Base-by-base conservation (phyloP, 2,329 filamentous ascomycete genomes). In the Macrophomina tecta region DNA sequence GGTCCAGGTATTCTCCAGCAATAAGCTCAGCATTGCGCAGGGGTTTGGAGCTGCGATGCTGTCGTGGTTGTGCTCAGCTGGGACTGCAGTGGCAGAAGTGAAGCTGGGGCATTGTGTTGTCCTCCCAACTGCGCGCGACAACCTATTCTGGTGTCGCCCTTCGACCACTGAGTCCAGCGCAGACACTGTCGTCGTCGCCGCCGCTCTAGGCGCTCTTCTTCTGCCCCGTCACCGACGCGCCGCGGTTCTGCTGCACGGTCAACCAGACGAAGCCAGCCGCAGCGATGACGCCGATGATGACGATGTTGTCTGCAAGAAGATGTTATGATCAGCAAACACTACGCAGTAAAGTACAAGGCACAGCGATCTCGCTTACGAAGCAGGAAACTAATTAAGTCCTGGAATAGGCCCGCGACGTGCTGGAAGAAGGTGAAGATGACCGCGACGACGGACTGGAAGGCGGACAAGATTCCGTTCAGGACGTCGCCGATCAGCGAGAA, bases 341-440 rank as follows among this genome's bases (percentile, higher is more conserved):
- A 23, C 16, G 28, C 7, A 9, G 9, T 12, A 32, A 23, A 6
- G 3, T 6, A 4, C 4, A 32, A 1, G 23, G 23, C 5, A 3
- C 23, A 23, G n/a, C 11, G 6, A 55, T 32, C n/a, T 49, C 16
- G 18, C 53, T 32, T 36, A 66, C 64, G 34, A 23, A 66, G 18
- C 14, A 66, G 36, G 34, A 66, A 66, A 4, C 46, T 45, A n/a
- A 56, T 4, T 9, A 55, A 36, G 14, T 66, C 64, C 14, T 49
- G 42, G n/a, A 28, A 36, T 46, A 66, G 45, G 23, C 46, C 55
- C 8, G 55, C 55, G 3, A 61, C 7, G 32, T 56, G 53, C 32
- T 60, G 53, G 64, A 66, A 34, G 45, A 66, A 60, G 45, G 53
- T 60, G 45, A 61, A 60, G 42, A 66, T 36, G 28, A 60, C 28